Conservation (phyloP, 228 moss, liverwort and hornwort genomes). For the Sphagnum fallax region DNA sequence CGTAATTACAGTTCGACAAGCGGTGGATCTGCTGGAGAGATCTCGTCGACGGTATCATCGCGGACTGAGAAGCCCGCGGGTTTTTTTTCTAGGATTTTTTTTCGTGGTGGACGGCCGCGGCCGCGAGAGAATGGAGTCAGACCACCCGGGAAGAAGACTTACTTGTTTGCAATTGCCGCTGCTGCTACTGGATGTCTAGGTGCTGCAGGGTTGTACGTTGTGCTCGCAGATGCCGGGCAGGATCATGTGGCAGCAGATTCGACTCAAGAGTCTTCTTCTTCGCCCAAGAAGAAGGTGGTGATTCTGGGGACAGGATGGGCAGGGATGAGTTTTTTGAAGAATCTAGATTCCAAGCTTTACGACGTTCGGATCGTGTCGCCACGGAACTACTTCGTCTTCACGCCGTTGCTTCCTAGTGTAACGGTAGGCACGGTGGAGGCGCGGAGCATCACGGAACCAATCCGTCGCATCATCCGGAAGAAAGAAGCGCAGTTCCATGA, state of each 20-base stretch:
- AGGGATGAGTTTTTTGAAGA: constrained; percentile 61
- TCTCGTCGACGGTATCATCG: constrained; percentile 4
- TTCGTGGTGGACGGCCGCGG: no score
- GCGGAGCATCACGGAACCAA: constrained; percentile 57
- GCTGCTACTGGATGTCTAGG: constrained; percentile 47
- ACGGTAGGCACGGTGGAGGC: constrained; percentile 62
- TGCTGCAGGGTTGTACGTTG: constrained; percentile 40
- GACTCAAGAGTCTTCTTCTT: constrained; percentile 4
- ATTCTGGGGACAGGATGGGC: constrained; percentile 67
- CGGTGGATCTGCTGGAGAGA: constrained; percentile 2
- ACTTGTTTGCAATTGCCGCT: constrained; percentile 33
- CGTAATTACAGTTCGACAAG: constrained; percentile 21
- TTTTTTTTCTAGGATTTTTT: constrained; percentile 19
- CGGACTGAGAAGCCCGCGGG: constrained; percentile 24
- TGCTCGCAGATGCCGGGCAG: constrained; percentile 50
- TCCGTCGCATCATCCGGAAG: constrained; percentile 43
- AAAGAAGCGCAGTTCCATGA: constrained; percentile 62
- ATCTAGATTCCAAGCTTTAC: constrained; percentile 33
- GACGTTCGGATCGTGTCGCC: constrained; percentile 61
- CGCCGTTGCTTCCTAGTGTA: constrained; percentile 57
- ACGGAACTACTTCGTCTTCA: constrained; percentile 66
- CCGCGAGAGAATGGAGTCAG: no score
- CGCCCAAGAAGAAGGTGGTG: constrained; percentile 36
- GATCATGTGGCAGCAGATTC: constrained; percentile 8
- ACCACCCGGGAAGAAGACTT: constrained; percentile 22